Base-by-base conservation (phyloP, 768 basidiomycete species). In the Megacollybia marginata region DNA sequence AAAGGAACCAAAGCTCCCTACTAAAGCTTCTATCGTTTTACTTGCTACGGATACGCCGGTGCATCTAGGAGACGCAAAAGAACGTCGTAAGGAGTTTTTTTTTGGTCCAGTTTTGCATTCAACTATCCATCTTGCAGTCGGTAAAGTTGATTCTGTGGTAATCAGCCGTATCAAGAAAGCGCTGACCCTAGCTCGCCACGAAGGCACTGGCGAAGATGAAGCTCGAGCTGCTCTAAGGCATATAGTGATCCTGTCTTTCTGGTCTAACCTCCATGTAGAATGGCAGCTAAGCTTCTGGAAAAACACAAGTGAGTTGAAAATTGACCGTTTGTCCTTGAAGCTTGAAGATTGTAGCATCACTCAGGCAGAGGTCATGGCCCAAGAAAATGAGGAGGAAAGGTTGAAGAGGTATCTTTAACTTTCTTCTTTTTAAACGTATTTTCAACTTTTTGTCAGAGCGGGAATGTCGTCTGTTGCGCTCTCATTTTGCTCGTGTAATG, bases 321-420 rank as follows among this genome's bases (percentile, higher is more conserved):
- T n/a, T n/a, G n/a, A n/a, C n/a, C n/a, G 38, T 15, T 19, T 20
- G 35, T 33, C 33, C 35, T 12, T 8, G 13, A 40, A 10, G 35
- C 35, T 18, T 33, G 2, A 23, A 44, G 36, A 10, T 42, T 34
- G 35, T 50, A 64, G 62, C 42, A 54, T 65, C 23, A 57, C 57
- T 11, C 61, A 64, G 49, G 63, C 64, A 6, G 63, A 64, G 23
- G 47, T 65, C 4, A 47, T 65, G 43, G 52, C 62, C 10, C 51
- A 52, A 13, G 63, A 62, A 44, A 50, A 54, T 1, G 54, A 60
- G 10, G 51, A 57, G 4, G 61, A 64, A 35, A 58, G 53, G 36
- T 48, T 62, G 13, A 58, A 64, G 52, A 55, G 62, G 62, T 56
- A 19, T 18, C 15, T 4, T 2, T 18, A 8, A 3, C 13, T 40